These are phyloP conservation scores for Gardenia jasminoides DNA, from an alignment of 257 asterid genomes.

Conservation along the genomic window DNA sequence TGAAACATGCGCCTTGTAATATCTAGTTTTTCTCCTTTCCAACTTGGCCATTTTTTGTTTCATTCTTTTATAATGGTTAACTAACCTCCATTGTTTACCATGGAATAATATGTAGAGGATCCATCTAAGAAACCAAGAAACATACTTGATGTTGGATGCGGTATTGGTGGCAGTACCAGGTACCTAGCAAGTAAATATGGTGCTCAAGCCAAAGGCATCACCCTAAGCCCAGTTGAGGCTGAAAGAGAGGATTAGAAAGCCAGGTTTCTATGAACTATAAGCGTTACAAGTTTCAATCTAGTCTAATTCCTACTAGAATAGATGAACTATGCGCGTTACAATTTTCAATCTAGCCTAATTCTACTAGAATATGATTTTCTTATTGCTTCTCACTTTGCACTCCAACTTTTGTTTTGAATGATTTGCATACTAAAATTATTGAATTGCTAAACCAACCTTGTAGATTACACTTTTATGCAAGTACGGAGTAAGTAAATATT, in stretches of 20 bases:
- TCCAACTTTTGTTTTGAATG: not conserved
- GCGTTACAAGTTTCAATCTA: not conserved
- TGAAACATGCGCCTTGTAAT: too few relatives aligned
- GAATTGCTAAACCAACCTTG: too few relatives aligned
- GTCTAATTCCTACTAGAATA: not conserved
- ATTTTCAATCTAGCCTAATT: not conserved
- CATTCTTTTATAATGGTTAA: too few relatives aligned
- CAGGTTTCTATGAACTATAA: slow-evolving; percentile 32
- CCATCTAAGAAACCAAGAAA: slow-evolving; percentile 41
- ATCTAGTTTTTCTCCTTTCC: too few relatives aligned
- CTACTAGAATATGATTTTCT: not conserved
- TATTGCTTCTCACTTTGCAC: too few relatives aligned
- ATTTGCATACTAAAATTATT: too few relatives aligned
- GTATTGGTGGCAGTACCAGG: slow-evolving; percentile 89
- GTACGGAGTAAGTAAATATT: too few relatives aligned
- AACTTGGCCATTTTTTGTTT: too few relatives aligned
- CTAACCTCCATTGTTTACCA: too few relatives aligned
- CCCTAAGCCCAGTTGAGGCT: slow-evolving; percentile 88
- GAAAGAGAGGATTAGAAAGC: slow-evolving; percentile 69
- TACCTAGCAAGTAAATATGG: slow-evolving; percentile 68
- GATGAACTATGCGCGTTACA: not conserved
- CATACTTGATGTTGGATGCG: slow-evolving; percentile 91
- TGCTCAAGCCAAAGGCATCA: slow-evolving; percentile 65
- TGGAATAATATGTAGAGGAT: slow-evolving; percentile 39
- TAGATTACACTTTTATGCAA: too few relatives aligned